Percentiles rank a stretch among this genome's conserved stretches.
These are phyloP conservation scores for Cyclostephanos invisitatus DNA, from an alignment of 108 stramenopile species.

Conservation along the genomic window DNA sequence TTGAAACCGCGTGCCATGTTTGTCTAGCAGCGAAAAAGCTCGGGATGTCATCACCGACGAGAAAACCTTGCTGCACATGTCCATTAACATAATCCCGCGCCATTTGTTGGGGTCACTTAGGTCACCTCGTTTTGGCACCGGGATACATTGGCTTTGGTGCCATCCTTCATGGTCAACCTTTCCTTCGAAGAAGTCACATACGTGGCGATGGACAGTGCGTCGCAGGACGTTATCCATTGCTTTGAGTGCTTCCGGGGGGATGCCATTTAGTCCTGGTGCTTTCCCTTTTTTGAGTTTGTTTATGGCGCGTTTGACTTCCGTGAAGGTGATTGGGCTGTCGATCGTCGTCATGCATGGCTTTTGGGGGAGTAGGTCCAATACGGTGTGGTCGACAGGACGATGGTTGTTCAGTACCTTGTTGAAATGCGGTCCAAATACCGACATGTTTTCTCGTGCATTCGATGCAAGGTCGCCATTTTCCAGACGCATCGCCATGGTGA, in stretches of 20 bases:
- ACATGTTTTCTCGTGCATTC: not conserved
- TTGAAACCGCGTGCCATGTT: constrained; percentile 16
- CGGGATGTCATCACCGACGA: not conserved
- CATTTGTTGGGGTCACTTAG: constrained; percentile 11
- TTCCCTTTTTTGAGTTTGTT: constrained; percentile 9
- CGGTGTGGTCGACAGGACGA: not conserved
- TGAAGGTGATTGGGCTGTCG: not conserved
- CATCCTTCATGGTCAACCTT: constrained; percentile 4
- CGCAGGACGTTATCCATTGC: not conserved
- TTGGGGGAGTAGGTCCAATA: not conserved
- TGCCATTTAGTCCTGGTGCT: constrained; percentile 12
- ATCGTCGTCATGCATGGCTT: too few relatives aligned
- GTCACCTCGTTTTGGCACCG: constrained; percentile 1
- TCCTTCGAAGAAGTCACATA: constrained; percentile 8
- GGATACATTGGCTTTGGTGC: not conserved
- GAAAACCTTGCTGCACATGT: constrained; percentile 13
- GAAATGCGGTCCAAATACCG: not conserved
- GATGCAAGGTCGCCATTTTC: not conserved
- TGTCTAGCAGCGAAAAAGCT: not conserved
- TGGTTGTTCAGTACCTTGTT: not conserved
- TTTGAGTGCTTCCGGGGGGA: constrained; percentile 22
- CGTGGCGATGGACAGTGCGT: not conserved
- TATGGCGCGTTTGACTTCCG: not conserved
- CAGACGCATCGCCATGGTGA: too few relatives aligned
- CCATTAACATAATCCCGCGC: constrained; percentile 16